Conservation (phyloP, 441 rosid species). For the Isatis lusitanica region DNA sequence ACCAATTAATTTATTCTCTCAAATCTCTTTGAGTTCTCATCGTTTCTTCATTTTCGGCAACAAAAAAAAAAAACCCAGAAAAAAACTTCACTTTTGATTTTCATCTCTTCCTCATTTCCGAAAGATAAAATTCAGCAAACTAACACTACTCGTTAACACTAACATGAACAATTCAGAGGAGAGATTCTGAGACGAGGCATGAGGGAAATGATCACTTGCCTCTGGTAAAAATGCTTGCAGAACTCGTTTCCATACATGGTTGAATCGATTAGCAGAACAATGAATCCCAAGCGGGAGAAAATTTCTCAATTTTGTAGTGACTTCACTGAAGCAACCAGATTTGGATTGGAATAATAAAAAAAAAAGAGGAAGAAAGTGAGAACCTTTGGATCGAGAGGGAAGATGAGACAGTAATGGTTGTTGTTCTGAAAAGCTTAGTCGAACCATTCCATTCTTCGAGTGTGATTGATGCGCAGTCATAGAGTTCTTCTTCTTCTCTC, state of each 20-base stretch:
- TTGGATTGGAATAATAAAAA: not conserved
- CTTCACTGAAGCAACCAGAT: conserved; percentile 9
- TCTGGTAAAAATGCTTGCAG: conserved; percentile 92
- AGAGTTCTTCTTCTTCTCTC: conserved; percentile 13
- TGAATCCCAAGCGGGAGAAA: not conserved
- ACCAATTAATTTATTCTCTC: too few species aligned
- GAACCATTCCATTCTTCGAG: conserved; percentile 76
- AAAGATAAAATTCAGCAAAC: too few species aligned
- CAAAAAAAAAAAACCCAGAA: too few species aligned
- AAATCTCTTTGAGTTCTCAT: too few species aligned
- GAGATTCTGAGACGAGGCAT: not conserved
- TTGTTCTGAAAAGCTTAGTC: conserved; percentile 66
- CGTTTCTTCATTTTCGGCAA: too few species aligned
- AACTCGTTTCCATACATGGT: conserved; percentile 73
- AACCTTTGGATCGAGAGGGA: conserved; percentile 64
- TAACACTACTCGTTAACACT: too few species aligned
- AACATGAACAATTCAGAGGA: not conserved
- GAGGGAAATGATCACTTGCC: conserved; percentile 39
- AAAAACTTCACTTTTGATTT: too few species aligned
- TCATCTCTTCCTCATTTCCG: too few species aligned
- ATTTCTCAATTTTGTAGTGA: conserved; percentile 7
- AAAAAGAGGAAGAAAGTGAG: not conserved
- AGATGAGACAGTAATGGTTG: conserved; percentile 57
- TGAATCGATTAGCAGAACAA: conserved; percentile 69
- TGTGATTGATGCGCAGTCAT: conserved; percentile 27